These are phyloP conservation scores for Calonectria pseudoreteaudii DNA, from an alignment of 2,329 filamentous ascomycete genomes.

Conservation along the genomic window DNA sequence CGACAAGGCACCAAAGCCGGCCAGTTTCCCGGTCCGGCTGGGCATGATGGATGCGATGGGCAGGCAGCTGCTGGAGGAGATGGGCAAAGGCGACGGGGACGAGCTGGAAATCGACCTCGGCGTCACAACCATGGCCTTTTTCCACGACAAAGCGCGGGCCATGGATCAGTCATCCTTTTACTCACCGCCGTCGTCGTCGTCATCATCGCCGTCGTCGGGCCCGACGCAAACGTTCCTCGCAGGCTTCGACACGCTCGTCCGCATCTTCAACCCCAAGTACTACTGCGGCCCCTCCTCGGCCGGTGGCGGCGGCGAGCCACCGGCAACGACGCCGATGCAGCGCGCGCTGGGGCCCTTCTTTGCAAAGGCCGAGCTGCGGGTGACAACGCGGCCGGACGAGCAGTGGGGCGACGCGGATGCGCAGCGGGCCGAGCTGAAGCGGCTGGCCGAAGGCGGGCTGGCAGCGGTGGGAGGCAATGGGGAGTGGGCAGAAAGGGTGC, in stretches of 20 bases:
- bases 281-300: slow-evolving; percentile 66
- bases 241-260: slow-evolving; percentile 81
- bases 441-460: slow-evolving; percentile 59
- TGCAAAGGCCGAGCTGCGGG: slow-evolving; percentile 68
- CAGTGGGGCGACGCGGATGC: slow-evolving; percentile 65
- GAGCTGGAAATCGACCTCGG: slow-evolving; percentile 69
- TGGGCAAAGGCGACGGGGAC: slow-evolving; percentile 12
- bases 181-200: background rate
- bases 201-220: background rate
- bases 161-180: slow-evolving; percentile 64
- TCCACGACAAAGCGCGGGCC: slow-evolving; percentile 75
- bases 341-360: slow-evolving; percentile 73
- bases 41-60: slow-evolving; percentile 80
- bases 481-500: slow-evolving; percentile 71
- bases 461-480: slow-evolving; percentile 64
- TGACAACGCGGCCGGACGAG: slow-evolving; percentile 72
- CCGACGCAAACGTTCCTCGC: slow-evolving; percentile 74
- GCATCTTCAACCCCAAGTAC: slow-evolving; percentile 80
- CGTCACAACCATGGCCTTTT: slow-evolving; percentile 79
- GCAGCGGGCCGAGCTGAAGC: slow-evolving; percentile 64
- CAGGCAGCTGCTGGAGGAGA: slow-evolving; percentile 58
- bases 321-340: slow-evolving; percentile 52
- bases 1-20: slow-evolving; percentile 75
- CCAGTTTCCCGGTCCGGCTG: slow-evolving; percentile 74
- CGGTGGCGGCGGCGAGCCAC: no score